Percentiles rank a stretch among this genome's conserved stretches.
Conservation (phyloP, 768 basidiomycete species). For the Lactifluus hygrophoroides region DNA sequence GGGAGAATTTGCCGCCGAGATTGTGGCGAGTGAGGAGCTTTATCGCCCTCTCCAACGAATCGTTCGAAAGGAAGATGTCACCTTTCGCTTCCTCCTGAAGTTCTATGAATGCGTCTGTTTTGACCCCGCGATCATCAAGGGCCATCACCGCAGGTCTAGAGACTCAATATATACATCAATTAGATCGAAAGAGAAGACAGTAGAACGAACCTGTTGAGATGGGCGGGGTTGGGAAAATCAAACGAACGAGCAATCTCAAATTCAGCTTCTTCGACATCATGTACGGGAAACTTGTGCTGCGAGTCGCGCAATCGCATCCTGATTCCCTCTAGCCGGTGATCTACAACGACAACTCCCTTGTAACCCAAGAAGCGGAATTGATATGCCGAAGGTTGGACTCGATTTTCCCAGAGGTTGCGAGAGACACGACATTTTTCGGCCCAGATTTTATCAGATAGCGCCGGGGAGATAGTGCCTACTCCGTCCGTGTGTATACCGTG, state of each 20-base stretch:
- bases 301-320: slow-evolving; percentile 63
- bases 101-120: slow-evolving; percentile 44
- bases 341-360: slow-evolving; percentile 71
- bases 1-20: slow-evolving; percentile 38
- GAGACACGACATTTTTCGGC: slow-evolving; percentile 37
- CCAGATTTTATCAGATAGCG: slow-evolving; percentile 55
- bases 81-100: slow-evolving; percentile 56
- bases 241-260: too few species aligned
- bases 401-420: neutral
- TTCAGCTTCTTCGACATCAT: slow-evolving; percentile 32
- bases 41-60: slow-evolving; percentile 43
- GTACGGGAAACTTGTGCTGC: slow-evolving; percentile 68
- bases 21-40: slow-evolving; percentile 40
- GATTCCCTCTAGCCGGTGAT: too few species aligned
- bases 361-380: slow-evolving; percentile 75
- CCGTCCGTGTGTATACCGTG: slow-evolving; percentile 69
- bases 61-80: slow-evolving; percentile 49
- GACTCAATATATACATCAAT: neutral
- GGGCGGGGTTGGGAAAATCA: slow-evolving; percentile 41
- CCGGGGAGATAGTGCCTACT: slow-evolving; percentile 65
- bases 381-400: slow-evolving; percentile 34
- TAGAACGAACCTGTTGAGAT: slow-evolving; percentile 57
- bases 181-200: neutral
- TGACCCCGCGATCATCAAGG: slow-evolving; percentile 67
- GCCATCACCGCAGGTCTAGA: slow-evolving; percentile 66